Evolutionary conservation across 2,329 filamentous ascomycete species (phyloP).

Genomic region (Paradendryphiella salina): DNA sequence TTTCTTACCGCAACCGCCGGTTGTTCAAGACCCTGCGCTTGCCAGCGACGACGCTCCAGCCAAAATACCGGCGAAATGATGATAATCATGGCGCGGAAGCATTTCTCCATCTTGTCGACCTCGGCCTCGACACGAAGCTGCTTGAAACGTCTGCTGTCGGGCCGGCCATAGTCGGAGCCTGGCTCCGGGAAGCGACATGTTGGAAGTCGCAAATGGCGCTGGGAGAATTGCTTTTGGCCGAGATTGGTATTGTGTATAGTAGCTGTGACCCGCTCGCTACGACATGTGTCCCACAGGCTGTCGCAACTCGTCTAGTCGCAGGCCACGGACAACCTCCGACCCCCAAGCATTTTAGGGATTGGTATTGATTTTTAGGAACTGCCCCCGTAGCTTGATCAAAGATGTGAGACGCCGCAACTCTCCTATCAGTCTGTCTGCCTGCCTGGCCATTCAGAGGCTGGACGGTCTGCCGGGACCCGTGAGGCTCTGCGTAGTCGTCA

Average conservation of each 20-base stretch:
- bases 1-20: conserved; percentile 12
- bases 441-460: conserved; percentile 9
- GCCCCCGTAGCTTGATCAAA: not conserved
- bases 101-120: conserved; percentile 15
- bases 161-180: conserved; percentile 8
- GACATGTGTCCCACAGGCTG: conserved; percentile 5
- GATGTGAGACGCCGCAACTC: conserved; percentile 6
- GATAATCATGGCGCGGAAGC: conserved; percentile 14
- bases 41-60: not conserved
- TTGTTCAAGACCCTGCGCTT: conserved; percentile 6
- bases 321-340: conserved; percentile 4
- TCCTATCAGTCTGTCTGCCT: conserved; percentile 6
- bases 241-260: conserved; percentile 17
- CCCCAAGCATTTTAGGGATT: conserved; percentile 8
- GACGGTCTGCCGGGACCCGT: conserved; percentile 23
- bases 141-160: conserved; percentile 14
- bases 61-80: conserved; percentile 1
- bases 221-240: conserved; percentile 26
- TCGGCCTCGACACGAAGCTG: conserved; percentile 13
- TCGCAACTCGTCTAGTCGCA: conserved; percentile 4
- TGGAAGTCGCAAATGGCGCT: conserved; percentile 12
- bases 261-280: conserved; percentile 17
- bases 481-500: conserved; percentile 20
- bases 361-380: conserved; percentile 1
- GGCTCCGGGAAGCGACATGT: conserved; percentile 18